A percentile compares a stretch with the other conserved stretches of the same genome.
phyloP scores from a whole-genome alignment of 2,329 filamentous ascomycete genomes.

The Amesomyces nigricolor region DNA sequence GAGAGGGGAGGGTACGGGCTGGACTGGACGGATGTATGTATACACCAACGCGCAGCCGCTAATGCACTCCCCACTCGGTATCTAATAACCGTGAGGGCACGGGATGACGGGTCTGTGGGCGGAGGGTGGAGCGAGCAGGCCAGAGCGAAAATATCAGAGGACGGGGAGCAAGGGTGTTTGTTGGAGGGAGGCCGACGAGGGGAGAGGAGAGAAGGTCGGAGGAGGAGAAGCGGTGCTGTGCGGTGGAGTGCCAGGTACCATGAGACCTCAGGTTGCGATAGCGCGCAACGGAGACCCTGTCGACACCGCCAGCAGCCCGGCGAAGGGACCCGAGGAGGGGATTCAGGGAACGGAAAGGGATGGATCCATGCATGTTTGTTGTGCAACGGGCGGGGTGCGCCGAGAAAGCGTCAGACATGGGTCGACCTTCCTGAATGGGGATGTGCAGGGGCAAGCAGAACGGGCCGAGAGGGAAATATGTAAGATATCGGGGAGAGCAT shows the following conservation, averaged over 20 bases:
- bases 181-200: neutral
- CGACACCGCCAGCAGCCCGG: neutral
- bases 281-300: slow-evolving; percentile 1
- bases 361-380: neutral
- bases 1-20: neutral
- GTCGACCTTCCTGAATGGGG: neutral
- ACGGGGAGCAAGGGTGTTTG: neutral
- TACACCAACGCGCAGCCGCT: slow-evolving; percentile 16
- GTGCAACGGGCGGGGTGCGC: slow-evolving; percentile 5
- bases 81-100: slow-evolving; percentile 10
- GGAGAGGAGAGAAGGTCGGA: neutral
- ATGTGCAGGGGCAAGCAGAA: neutral
- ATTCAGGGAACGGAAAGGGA: neutral
- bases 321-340: slow-evolving; percentile 2
- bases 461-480: neutral
- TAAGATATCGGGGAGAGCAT: neutral
- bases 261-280: slow-evolving; percentile 1
- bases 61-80: slow-evolving; percentile 14
- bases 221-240: no score
- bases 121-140: slow-evolving; percentile 5
- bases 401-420: neutral
- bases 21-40: slow-evolving; percentile 18
- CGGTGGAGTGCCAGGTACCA: slow-evolving; percentile 3
- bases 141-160: neutral
- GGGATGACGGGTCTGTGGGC: slow-evolving; percentile 1